Evolutionary conservation across 2,329 filamentous ascomycete species (phyloP), one percentile per base, ranked within the genome.

Genomic region (Pseudonectria buxi): DNA sequence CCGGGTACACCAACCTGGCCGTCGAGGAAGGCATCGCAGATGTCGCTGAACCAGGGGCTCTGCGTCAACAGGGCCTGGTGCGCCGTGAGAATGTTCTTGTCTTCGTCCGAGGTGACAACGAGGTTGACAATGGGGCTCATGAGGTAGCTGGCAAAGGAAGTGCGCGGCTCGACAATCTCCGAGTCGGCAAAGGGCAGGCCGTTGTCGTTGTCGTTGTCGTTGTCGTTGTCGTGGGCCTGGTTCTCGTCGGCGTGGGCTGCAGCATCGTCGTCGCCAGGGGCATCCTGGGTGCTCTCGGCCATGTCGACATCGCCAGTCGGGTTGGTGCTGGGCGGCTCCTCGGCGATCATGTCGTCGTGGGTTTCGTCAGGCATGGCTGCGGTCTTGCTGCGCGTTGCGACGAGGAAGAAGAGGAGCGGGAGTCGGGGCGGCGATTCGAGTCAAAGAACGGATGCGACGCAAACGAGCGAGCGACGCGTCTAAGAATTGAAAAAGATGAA

Each of bases 1-100:
- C 4, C n/a, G 65, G 76, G 44, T 62, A 84, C 82, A 39, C 71
- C 72, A 31, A 71, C 71, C 34, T 78, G 5, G 18, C 18, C 74
- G 24, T 76, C 69, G 30, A 68, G 67, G 53, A 88, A 83, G 32
- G 72, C 61, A 10, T 71, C 67, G 54, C 81, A 78, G 6, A 74
- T 68, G 14, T 78, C 72, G 10, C 69, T 68, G 55, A 95, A 86
- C 59, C 74, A 88, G 0, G 87, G 85, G 28, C 86, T 90, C 56
- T 81, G 74, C 10, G 66, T 55, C 25, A 96, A 70, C 16, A 95
- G 72, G 3, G 70, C 80, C 63, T 94, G 83, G 59, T 95, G 89
- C 6, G 86, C 86, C 15, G 78, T 81, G 39, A 95, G 72, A 24
- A 78, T 68, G 9, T 76, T 78, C 50, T 75, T 69, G 4, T 78